These are phyloP conservation scores for Aspergillus ochraceoroseus DNA, from an alignment of 2,329 filamentous ascomycete species.

Conservation along the genomic window DNA sequence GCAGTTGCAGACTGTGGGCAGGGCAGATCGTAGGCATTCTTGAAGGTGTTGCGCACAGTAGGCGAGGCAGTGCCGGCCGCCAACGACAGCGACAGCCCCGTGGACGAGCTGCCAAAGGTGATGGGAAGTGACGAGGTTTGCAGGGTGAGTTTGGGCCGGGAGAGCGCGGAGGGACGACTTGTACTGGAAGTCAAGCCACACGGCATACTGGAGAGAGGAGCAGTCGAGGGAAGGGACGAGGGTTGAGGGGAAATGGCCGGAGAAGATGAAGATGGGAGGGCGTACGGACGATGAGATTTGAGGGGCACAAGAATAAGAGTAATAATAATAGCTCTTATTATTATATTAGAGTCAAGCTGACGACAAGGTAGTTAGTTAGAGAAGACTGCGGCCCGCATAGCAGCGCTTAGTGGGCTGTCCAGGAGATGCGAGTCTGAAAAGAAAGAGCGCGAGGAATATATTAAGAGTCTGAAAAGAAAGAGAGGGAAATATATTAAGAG, in stretches of 20 bases:
- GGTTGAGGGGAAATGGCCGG: conserved; percentile 10
- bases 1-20: conserved; percentile 38
- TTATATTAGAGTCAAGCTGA: too few species aligned
- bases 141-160: conserved; percentile 56
- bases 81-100: conserved; percentile 50
- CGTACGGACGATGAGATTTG: too few species aligned
- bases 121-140: conserved; percentile 51
- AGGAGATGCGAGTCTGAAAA: too few species aligned
- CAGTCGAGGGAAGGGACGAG: conserved; percentile 7
- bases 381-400: too few species aligned
- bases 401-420: too few species aligned
- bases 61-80: conserved; percentile 52
- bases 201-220: conserved; percentile 17
- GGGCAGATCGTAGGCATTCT: conserved; percentile 53
- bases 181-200: conserved; percentile 17
- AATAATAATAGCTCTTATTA: too few species aligned
- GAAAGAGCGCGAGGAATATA: too few species aligned
- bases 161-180: conserved; percentile 21
- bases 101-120: conserved; percentile 52
- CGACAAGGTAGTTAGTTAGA: too few species aligned
- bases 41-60: conserved; percentile 58
- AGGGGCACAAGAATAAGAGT: too few species aligned
- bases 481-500: too few species aligned
- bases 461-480: too few species aligned
- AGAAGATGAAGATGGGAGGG: neutral